Conservation (phyloP, 2,329 filamentous ascomycete genomes). For the Scytalidium sp. region DNA sequence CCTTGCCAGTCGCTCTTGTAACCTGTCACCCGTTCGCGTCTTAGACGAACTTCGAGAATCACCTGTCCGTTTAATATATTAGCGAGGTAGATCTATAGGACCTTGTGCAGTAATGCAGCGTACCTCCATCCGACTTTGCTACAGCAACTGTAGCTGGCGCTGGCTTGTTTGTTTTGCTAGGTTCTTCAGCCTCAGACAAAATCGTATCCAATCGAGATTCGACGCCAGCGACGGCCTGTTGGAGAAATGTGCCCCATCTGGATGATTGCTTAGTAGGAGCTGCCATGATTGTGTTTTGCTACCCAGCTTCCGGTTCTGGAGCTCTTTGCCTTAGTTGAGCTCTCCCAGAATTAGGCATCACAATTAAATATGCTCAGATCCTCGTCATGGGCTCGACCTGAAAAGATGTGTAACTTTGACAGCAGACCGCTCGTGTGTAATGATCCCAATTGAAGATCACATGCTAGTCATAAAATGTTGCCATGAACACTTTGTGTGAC, state of each 20-base stretch:
- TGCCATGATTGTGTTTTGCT: slow-evolving; percentile 21
- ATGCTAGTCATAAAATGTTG: background rate
- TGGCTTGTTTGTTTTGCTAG: slow-evolving; percentile 37
- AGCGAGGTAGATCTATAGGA: slow-evolving; percentile 6
- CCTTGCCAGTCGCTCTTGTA: slow-evolving; percentile 86
- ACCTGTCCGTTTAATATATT: slow-evolving; percentile 26
- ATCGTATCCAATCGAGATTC: slow-evolving; percentile 93
- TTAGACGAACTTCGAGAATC: slow-evolving; percentile 63
- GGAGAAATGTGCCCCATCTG: slow-evolving; percentile 77
- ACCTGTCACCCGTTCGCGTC: slow-evolving; percentile 67
- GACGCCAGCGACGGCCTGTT: slow-evolving; percentile 88
- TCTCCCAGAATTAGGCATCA: slow-evolving; percentile 18
- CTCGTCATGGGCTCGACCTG: background rate
- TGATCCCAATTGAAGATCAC: background rate
- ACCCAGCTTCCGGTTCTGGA: slow-evolving; percentile 9
- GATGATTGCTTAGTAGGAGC: slow-evolving; percentile 42
- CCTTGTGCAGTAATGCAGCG: slow-evolving; percentile 10
- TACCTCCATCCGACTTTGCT: slow-evolving; percentile 32
- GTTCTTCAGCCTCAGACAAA: slow-evolving; percentile 72
- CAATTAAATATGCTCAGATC: slow-evolving; percentile 2
- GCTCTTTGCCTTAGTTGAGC: slow-evolving; percentile 15
- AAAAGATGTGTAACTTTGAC: background rate
- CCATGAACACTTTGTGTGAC: background rate
- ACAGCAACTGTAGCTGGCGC: slow-evolving; percentile 32
- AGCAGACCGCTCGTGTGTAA: background rate